Conservation (phyloP, 2,329 filamentous ascomycete genomes). For the Alternaria arbusti region DNA sequence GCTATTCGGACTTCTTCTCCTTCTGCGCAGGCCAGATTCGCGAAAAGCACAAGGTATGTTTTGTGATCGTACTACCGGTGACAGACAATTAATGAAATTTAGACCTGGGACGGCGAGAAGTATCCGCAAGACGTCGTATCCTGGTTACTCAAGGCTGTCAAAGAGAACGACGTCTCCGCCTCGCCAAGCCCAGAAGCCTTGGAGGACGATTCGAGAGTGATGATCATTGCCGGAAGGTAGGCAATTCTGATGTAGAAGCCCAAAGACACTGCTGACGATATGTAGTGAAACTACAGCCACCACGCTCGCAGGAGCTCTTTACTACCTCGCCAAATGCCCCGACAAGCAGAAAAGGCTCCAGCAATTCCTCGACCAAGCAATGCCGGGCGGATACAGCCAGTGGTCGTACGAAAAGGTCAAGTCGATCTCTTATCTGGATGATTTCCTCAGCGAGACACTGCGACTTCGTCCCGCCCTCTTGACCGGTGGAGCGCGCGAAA, state of each 20-base stretch:
- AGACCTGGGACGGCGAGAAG: slow-evolving; percentile 31
- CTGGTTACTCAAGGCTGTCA: slow-evolving; percentile 50
- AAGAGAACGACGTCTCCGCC: slow-evolving; percentile 46
- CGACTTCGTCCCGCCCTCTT: slow-evolving; percentile 50
- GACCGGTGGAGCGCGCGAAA: slow-evolving; percentile 46
- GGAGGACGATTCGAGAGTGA: slow-evolving; percentile 41
- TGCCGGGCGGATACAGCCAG: slow-evolving; percentile 26
- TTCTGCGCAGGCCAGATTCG: slow-evolving; percentile 39
- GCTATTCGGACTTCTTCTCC: slow-evolving; percentile 38
- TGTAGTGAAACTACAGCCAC: slow-evolving; percentile 47
- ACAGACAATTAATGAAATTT: background rate
- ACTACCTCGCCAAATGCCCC: slow-evolving; percentile 43
- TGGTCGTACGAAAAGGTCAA: slow-evolving; percentile 42
- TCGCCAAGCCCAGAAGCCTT: slow-evolving; percentile 39
- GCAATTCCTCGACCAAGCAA: slow-evolving; percentile 32
- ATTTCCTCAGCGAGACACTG: slow-evolving; percentile 45
- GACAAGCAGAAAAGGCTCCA: slow-evolving; percentile 39
- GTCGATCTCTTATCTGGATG: slow-evolving; percentile 39
- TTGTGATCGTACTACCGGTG: background rate
- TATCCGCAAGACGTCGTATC: slow-evolving; percentile 48
- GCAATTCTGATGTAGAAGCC: background rate
- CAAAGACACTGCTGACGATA: background rate
- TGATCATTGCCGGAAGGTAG: slow-evolving; percentile 46
- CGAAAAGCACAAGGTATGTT: slow-evolving; percentile 41
- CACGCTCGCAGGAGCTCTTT: slow-evolving; percentile 39